These are phyloP conservation scores for Lomentospora prolificans DNA, from an alignment of 2,329 filamentous ascomycete genomes.

Conservation along the genomic window DNA sequence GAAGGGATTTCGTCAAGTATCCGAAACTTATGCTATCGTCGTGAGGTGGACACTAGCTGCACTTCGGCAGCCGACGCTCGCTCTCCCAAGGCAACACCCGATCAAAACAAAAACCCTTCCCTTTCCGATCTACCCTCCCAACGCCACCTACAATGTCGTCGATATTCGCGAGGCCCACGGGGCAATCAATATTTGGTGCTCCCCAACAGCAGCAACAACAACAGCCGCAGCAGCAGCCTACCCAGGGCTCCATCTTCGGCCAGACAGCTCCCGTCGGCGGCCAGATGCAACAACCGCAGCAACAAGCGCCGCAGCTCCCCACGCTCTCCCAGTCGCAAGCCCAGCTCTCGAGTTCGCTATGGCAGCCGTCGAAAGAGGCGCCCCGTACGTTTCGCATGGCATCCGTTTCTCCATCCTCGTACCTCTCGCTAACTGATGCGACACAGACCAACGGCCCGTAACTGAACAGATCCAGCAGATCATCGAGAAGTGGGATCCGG, in stretches of 20 bases:
- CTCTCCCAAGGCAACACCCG: not conserved
- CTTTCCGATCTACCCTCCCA: not conserved
- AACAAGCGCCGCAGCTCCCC: conserved; percentile 32
- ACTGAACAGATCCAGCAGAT: conserved; percentile 64
- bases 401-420: conserved; percentile 1
- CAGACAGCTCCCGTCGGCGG: conserved; percentile 13
- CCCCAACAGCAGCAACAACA: conserved; percentile 7
- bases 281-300: conserved; percentile 31
- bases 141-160: conserved; percentile 7
- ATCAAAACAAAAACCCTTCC: not conserved
- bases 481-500: conserved; percentile 64
- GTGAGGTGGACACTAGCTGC: no score
- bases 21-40: no score
- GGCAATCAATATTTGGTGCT: conserved; percentile 5
- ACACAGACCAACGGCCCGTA: conserved; percentile 55
- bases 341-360: conserved; percentile 38
- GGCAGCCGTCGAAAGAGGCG: conserved; percentile 41
- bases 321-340: conserved; percentile 33
- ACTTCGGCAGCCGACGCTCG: not conserved
- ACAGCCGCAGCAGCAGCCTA: conserved; percentile 8
- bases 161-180: conserved; percentile 7
- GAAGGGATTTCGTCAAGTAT: no score
- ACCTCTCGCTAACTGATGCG: conserved; percentile 10
- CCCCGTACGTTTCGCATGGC: conserved; percentile 28
- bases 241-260: conserved; percentile 17